Conservation (phyloP, 148 eudicot genomes). For the Cornus florida region DNA sequence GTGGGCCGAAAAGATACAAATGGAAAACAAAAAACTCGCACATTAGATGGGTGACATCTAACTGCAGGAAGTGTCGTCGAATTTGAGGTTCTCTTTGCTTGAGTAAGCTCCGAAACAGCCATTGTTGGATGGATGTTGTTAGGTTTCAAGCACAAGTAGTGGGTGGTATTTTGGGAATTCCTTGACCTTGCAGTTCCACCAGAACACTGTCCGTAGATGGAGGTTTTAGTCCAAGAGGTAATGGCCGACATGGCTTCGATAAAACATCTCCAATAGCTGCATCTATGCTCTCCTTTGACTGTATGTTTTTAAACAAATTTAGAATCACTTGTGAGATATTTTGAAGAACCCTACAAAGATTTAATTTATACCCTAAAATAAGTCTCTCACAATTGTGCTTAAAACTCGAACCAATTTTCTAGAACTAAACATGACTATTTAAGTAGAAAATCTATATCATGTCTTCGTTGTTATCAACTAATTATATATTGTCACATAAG, state of each 20-base stretch:
- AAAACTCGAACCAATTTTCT: no score
- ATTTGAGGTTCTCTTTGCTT: conserved; percentile 24
- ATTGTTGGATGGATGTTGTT: background rate
- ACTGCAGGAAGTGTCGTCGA: conserved; percentile 55
- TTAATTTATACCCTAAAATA: background rate
- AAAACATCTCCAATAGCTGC: conserved; percentile 81
- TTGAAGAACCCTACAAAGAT: background rate
- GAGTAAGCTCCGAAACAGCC: background rate
- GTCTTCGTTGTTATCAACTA: no score
- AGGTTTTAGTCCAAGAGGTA: conserved; percentile 82
- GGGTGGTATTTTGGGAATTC: conserved; percentile 73
- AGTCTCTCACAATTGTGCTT: no score
- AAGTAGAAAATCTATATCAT: no score
- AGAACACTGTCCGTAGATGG: conserved; percentile 76
- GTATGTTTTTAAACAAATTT: background rate
- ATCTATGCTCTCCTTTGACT: conserved; percentile 84
- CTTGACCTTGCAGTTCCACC: conserved; percentile 79
- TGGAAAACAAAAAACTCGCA: background rate
- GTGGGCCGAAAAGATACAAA: background rate
- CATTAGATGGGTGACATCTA: conserved; percentile 10
- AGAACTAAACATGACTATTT: no score
- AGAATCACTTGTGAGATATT: background rate
- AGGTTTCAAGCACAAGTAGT: conserved; percentile 31
- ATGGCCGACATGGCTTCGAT: conserved; percentile 80
- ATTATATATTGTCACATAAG: no score